Conservation (phyloP, 2,329 filamentous ascomycete species). For the Monosporascus sp. region DNA sequence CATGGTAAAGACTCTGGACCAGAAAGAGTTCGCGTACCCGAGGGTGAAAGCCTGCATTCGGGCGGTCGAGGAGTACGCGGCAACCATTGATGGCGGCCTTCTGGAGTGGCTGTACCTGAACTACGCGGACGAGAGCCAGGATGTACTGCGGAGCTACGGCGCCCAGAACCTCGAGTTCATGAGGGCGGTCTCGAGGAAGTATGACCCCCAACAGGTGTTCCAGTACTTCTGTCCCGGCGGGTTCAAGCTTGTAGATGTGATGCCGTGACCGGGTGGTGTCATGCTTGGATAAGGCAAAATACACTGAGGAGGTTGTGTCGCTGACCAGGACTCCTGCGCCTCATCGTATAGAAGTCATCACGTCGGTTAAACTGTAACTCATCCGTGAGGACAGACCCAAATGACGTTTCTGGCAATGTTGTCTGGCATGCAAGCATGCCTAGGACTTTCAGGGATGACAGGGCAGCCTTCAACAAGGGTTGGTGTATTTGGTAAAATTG, state of each 20-base stretch:
- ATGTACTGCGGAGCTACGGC: conserved; percentile 15
- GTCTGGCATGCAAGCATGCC: no score
- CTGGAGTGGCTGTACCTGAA: conserved; percentile 17
- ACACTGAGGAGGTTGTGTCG: no score
- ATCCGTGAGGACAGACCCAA: no score
- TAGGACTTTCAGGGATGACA: no score
- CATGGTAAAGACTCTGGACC: conserved; percentile 3
- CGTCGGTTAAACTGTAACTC: no score
- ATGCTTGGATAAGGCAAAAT: no score
- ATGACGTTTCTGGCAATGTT: no score
- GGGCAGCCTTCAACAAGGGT: no score
- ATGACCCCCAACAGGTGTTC: conserved; percentile 9
- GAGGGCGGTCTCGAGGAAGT: conserved; percentile 9
- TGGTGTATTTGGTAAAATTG: no score
- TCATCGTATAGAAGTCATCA: no score
- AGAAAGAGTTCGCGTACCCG: neutral
- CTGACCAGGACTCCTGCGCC: no score
- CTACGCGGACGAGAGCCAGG: conserved; percentile 16
- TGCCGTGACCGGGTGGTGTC: no score
- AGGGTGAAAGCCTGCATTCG: conserved; percentile 1
- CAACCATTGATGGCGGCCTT: neutral
- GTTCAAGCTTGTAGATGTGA: neutral
- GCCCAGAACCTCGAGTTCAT: conserved; percentile 12
- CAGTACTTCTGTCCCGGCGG: conserved; percentile 4
- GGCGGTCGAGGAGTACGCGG: conserved; percentile 10